Base-by-base conservation (phyloP, 768 basidiomycete species). In the Suillus hirtellus region DNA sequence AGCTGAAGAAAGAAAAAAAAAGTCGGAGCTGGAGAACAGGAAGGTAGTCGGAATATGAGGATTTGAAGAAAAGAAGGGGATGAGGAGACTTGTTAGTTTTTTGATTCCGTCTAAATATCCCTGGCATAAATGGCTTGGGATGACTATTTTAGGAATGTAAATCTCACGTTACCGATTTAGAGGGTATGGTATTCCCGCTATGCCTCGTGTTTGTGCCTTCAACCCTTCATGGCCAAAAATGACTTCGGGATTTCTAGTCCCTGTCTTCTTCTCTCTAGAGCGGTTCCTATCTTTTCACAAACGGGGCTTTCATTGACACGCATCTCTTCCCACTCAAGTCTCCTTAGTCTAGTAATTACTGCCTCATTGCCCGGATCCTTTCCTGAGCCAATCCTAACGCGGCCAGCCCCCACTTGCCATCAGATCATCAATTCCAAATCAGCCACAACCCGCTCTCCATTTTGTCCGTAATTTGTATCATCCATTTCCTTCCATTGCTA, bases 11-110 rank as follows among this genome's bases (percentile, higher is more conserved):
- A 60, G 62, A 71, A 74, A 74, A 67, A 69, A 79, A 68, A 70
- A 76, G 80, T 78, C 77, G 77, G 78, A 71, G 73, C 71, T 75
- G 72, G 75, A 76, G 76, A 70, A 71, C 72, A 68, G 74, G 66
- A 70, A 72, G 68, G 75, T 70, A 68, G 71, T 68, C 67, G 73
- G 76, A 72, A 65, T 27, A 62, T 64, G 66, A 54, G 64, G 68
- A 68, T 64, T 60, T 52, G 68, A 61, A 64, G 59, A 64, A 46
- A 61, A 62, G 60, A 63, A 60, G 60, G 65, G 64, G 67, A 68
- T 65, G 66, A 69, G 66, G 70, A 65, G 60, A 66, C 56, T 62
- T 61, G 40, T 38, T 62, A 62, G 65, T 54, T 55, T 49, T 70
- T 68, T 68, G 76, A 70, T 69, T 65, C 73, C 70, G 70, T 59